phyloP scores from a whole-genome alignment of 2,329 filamentous ascomycete species.

The Fusarium anguioides region DNA sequence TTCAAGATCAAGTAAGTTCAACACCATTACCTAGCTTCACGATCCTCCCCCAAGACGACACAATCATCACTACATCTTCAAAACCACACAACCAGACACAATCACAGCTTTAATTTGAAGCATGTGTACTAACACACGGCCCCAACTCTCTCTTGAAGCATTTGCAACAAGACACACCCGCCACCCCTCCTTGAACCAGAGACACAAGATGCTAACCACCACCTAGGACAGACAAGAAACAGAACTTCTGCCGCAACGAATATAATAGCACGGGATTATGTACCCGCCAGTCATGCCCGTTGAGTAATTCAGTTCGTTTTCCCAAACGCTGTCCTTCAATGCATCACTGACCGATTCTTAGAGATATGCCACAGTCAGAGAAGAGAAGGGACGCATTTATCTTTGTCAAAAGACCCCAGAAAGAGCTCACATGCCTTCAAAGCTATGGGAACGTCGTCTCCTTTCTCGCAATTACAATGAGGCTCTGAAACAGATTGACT shows the following conservation, averaged over 20 bases:
- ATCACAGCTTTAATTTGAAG: no score
- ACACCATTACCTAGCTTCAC: not conserved
- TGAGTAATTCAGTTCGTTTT: constrained; percentile 74
- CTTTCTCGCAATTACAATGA: constrained; percentile 90
- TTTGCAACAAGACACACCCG: not conserved
- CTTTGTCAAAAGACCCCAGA: constrained; percentile 97
- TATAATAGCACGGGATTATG: constrained; percentile 88
- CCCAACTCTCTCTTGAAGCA: not conserved
- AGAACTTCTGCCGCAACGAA: constrained; percentile 96
- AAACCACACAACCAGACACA: no score
- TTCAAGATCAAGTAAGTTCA: constrained; percentile 86
- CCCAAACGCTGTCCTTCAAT: not conserved
- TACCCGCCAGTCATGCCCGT: constrained; percentile 87
- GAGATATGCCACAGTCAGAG: constrained; percentile 90
- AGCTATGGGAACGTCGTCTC: constrained; percentile 94
- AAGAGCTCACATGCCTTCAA: constrained; percentile 86
- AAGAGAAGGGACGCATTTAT: constrained; percentile 80
- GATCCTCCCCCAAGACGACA: not conserved
- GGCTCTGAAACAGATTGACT: constrained; percentile 88
- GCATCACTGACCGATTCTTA: not conserved
- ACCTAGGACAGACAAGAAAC: constrained; percentile 79
- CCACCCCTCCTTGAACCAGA: no score
- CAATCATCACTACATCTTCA: no score
- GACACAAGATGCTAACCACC: constrained; percentile 43
- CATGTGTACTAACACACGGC: no score